Base-by-base conservation (phyloP, 805 yeast genomes). In the Myxozyma monticola region DNA sequence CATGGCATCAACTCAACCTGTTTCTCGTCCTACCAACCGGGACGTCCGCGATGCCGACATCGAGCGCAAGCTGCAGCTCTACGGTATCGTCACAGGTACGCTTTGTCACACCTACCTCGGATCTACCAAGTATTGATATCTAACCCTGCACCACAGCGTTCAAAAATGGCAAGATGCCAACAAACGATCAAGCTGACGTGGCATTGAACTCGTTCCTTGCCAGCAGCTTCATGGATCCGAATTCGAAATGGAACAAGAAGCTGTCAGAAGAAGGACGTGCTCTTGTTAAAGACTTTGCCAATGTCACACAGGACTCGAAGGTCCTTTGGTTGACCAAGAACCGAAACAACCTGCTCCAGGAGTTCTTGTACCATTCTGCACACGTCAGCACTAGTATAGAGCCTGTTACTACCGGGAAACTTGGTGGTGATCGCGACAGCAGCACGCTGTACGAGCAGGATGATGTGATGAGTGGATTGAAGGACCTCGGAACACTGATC, bases 91-190 rank as follows among this genome's bases (percentile, higher is more conserved):
- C 22, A 21, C 29, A 17, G 54, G 54, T 49, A 25, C 30, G 44
- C 25, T 29, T 21, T 9, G 10, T 26, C 29, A 26, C 29, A 26
- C 6, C 29, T 26, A 7, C 29, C 29, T 6, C 6, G 10, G 10
- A 26, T 6, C 10, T 10, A 26, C 10, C 9, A 37, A 7, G 9
- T 17, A 30, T 10, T 30, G 15, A 4, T 14, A 12, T 5, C 21
- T 17, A 17, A 4, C 15, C 4, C 28, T 21, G 10, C 7, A 26
- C 17, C n/a, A 4, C 18, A 40, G 61, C 60, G 10, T 26, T 57
- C 49, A 26, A 42, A 37, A 5, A 35, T 8, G 61, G 61, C 34
- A 57, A 57, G 43, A 47, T 57, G 51, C 61, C 61, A 2, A 35
- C 49, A 30, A 57, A 57, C 43, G 42, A 47, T 20, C 60, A 56